Evolutionary conservation across 2,329 filamentous ascomycete species (phyloP), one percentile per base, ranked within the genome.

Genomic region (Pseudogymnoascus destructans): DNA sequence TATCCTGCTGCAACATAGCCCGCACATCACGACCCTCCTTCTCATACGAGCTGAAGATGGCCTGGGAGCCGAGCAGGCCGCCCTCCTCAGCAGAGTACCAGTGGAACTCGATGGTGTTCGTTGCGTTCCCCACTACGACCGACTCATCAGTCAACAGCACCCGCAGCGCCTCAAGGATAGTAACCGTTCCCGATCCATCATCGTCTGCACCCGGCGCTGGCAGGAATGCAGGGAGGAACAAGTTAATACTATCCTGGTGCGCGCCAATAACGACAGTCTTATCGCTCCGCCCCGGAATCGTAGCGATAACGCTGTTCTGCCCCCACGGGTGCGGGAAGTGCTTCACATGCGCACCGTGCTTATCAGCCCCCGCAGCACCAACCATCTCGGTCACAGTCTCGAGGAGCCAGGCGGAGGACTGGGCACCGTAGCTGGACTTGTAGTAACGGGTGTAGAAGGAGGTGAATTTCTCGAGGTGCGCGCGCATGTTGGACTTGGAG

Each of bases 1-100:
- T 97, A 72, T 97, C 92, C 73, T 97, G 92, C 75, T 97, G 92
- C 58, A 97, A 80, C 93, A 97, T 97, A 32, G 92, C 92, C 74
- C 92, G 95, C 71, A 97, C 79, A 63, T 92, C 83, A 23, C 85
- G 80, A 30, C 79, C 78, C 19, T 80, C 73, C 69, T 84, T 82
- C 72, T 87, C 84, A 68, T 97, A 97, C 6, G 80, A 74, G 56
- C 80, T 78, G 76, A 96, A 97, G 70, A 97, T 87, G 58, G 87
- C 91, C 71, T 95, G 90, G 66, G 86, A 92, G 60, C 90, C 90
- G 3, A 95, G 79, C 49, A 95, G 77, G 32, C 91, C 90, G 56
- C 86, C 89, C 71, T 95, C 90, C 70, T 95, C 90, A 9, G 89
- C 90, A 46, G 85, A 88, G 74, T 95, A 95, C 89, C 89, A 95